Evolutionary conservation across 495 filamentous ascomycete genomes (phyloP), one percentile per base, ranked within the genome.

Genomic region (Lepidopterella palustris): DNA sequence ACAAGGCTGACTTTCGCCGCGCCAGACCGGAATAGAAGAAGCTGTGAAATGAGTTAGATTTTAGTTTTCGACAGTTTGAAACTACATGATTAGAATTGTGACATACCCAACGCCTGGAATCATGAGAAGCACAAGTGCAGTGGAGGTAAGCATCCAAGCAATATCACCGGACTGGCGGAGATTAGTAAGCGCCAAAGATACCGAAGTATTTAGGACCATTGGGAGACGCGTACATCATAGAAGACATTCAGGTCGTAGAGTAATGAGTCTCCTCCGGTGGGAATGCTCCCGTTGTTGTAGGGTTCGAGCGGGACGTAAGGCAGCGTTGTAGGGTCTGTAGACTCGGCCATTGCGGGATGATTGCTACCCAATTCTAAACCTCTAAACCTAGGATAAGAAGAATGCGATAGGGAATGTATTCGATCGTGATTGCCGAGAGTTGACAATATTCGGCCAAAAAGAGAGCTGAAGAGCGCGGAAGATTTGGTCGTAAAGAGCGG

Each of bases 21-120:
- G 93, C 93, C 32, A 97, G 87, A 59, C 93, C 93, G 10, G 91
- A 97, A 79, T 98, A 98, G 81, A 98, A 97, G 83, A 98, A 97
- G 48, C 90, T 72, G 51, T 0, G 18, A 15, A 26, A 13, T 31
- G 53, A 77, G 69, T 79, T 78, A 29, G 21, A 48, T 29, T 57
- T 50, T 45, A 20, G 27, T 11, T 11, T 11, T 54, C n/a, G 27
- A 8, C 15, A 54, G 11, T 32, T 20, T 45, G 13, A 27, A 26
- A 56, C 2, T 1, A 26, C 9, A 45, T 11, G 21, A 2, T 27
- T 11, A 23, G 8, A 48, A 5, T 11, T n/a, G 5, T 11, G 57
- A 45, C 78, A 63, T 78, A 86, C 83, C 83, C 93, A 71, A 98
- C 91, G 63, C 93, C 93, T 10, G 93, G 93, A 76, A 98, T 93